Base-by-base conservation (phyloP, 2,329 filamentous ascomycete genomes). In the Pseudopithomyces maydicus region DNA sequence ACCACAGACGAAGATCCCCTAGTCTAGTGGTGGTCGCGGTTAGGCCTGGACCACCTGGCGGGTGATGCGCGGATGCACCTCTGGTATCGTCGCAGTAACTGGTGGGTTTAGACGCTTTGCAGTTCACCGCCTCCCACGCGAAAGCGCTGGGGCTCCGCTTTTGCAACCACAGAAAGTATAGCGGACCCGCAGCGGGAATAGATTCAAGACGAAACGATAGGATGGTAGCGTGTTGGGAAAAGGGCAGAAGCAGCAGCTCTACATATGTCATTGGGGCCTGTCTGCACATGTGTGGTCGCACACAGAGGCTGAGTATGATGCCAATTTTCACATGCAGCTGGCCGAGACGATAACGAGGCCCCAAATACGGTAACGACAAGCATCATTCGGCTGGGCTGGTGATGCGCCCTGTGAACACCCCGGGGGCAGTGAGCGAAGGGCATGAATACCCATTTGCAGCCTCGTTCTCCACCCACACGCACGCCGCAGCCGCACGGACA, bases 301-400 rank as follows among this genome's bases (percentile, higher is more conserved):
- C 36, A 55, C 17, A 22, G 53, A 59, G 60, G 55, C 63, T 56
- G 61, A 55, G 59, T 39, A 67, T 66, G 58, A 64, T 66, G 63
- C 47, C 26, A 46, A 54, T 53, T 56, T 69, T 72, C 67, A 71
- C 71, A 72, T 72, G 71, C 54, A 42, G 65, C 52, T 47, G 32
- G 38, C 29, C 32, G 43, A 47, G 35, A 17, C 36, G 50, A 29
- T 17, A 52, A 56, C 46, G 19, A 55, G 45, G 48, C 43, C 47
- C 48, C 55, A 54, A 55, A 53, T 35, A 52, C 48, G 52, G 61
- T 50, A 59, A 43, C 58, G 60, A 50, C 58, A 58, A 50, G 55
- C 57, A 68, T 65, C 63, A 64, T 41, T 63, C 63, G 59, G 61
- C 62, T 42, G 49, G 56, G 57, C 64, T 57, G 66, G 67, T 72